Evolutionary conservation across 192 early-diverging fungal species (phyloP), one percentile per base, ranked within the genome.

Genomic region (Entrophospora sp.): DNA sequence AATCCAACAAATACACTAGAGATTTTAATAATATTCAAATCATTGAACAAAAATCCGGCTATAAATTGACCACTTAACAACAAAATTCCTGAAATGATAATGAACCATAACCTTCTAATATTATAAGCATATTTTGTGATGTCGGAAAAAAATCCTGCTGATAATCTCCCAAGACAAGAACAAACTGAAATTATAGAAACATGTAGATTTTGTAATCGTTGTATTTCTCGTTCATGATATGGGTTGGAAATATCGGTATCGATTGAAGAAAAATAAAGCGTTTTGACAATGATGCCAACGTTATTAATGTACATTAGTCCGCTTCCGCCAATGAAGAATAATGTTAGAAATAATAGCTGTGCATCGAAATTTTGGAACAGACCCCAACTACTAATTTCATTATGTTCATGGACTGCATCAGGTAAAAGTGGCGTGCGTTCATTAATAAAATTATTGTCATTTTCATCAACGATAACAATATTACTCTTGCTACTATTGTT

Each of bases 151-250:
- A 78, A 14, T 12, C 77, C 77, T 3, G 70, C 53, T 35, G 66
- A 53, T 35, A 78, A 37, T 3, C 77, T 68, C n/a, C 77, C 77
- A 27, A 71, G 18, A 58, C 77, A 78, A 0, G 77, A 78, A 35
- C 57, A 71, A 13, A 78, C 27, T 62, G 73, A 75, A 68, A 78
- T 71, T 9, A 78, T 24, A 6, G 74, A 73, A 9, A 78, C 77
- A 30, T 78, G 77, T 25, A 60, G 69, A 53, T 73, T 75, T 51
- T 75, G 73, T 10, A 73, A 48, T 32, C 64, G 64, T 28, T 69
- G 69, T 9, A 78, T 44, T 10, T 61, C 30, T 12, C 53, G 38
- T 13, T 66, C 12, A 10, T 76, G 64, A 18, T 71, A n/a, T n/a
- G n/a, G n/a, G n/a, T n/a, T n/a, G n/a, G n/a, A n/a, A n/a, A n/a